Evolutionary conservation across 352 stramenopile genomes (phyloP).

Genomic region (Phytophthora pisi): DNA sequence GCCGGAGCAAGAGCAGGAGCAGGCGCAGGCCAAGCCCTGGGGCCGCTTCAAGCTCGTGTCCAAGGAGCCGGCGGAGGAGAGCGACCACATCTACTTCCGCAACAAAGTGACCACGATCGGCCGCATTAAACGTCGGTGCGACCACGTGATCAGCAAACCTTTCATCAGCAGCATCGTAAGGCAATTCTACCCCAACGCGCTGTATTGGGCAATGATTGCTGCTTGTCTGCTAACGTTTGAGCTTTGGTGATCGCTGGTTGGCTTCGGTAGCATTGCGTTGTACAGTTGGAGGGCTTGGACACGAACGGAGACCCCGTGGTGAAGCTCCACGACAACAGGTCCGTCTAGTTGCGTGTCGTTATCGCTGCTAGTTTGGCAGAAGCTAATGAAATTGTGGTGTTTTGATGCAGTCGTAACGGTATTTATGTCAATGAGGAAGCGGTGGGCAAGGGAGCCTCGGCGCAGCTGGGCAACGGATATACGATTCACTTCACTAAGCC

Average conservation of each 20-base stretch:
- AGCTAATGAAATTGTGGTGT: neutral
- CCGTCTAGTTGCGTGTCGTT: neutral
- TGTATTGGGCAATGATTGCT: neutral
- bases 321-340: constrained; percentile 67
- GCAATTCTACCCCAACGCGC: neutral
- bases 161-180: constrained; percentile 77
- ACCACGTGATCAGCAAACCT: constrained; percentile 58
- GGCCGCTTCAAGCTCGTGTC: constrained; percentile 70
- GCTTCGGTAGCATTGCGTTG: constrained; percentile 57
- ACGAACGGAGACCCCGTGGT: constrained; percentile 38
- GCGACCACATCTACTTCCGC: constrained; percentile 70
- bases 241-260: neutral
- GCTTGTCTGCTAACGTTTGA: neutral
- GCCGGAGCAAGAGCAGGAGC: constrained; percentile 8
- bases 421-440: constrained; percentile 73
- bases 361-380: neutral
- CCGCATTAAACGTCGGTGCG: constrained; percentile 47
- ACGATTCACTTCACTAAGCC: constrained; percentile 80
- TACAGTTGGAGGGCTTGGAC: constrained; percentile 43
- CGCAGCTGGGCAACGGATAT: constrained; percentile 40
- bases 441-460: constrained; percentile 48
- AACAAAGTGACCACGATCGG: constrained; percentile 54
- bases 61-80: constrained; percentile 53
- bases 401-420: constrained; percentile 55
- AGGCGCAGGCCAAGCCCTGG: constrained; percentile 38